phyloP scores from a whole-genome alignment of 202 grass and related monocot genomes.

The Hordeum pubiflorum region DNA sequence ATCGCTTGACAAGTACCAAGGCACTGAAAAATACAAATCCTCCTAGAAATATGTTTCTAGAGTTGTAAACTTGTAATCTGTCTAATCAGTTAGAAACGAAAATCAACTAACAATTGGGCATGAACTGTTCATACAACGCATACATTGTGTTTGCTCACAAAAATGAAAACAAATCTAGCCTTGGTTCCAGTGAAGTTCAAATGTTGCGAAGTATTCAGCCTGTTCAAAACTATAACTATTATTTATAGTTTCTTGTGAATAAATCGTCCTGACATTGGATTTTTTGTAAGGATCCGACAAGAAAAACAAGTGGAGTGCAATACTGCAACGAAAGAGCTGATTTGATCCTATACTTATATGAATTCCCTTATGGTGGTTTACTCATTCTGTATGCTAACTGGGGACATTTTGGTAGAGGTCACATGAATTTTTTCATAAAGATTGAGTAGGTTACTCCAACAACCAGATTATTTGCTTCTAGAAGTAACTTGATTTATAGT shows the following conservation, averaged over 20 bases:
- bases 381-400: background rate
- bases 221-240: constrained; percentile 7
- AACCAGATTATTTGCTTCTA: constrained; percentile 17
- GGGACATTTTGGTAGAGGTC: background rate
- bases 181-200: background rate
- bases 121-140: background rate
- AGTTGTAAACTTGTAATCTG: background rate
- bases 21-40: background rate
- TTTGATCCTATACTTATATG: constrained; percentile 6
- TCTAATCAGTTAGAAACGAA: constrained; percentile 4
- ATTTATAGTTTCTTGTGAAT: background rate
- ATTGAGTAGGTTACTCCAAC: constrained; percentile 3
- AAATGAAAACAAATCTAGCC: constrained; percentile 6
- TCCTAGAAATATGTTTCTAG: background rate
- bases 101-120: background rate
- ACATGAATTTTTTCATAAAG: constrained; percentile 11
- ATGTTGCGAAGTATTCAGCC: background rate
- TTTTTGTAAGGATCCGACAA: background rate
- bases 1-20: background rate
- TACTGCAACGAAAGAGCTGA: background rate
- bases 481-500: constrained; percentile 8
- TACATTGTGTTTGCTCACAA: background rate
- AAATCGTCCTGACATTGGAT: background rate
- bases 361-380: background rate
- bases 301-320: background rate